A percentile compares a stretch with the other conserved stretches of the same genome.
phyloP scores from a whole-genome alignment of 2,329 filamentous ascomycete genomes.

The Sporothrix inflata region DNA sequence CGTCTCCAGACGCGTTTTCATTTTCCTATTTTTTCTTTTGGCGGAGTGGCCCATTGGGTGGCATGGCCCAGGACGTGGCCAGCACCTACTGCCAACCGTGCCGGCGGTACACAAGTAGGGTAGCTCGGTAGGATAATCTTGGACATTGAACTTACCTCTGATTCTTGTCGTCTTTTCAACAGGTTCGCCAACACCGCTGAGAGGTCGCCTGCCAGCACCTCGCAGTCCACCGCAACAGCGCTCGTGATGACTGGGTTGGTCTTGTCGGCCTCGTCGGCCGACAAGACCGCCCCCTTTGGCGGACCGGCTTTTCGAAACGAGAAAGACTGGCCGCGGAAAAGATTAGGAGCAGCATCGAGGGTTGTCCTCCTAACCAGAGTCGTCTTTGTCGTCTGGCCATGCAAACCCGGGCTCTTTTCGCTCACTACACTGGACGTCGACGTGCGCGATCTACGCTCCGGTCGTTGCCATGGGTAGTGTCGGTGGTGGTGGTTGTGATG shows the following conservation, averaged over 20 bases:
- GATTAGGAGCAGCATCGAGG: constrained; percentile 18
- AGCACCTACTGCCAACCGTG: too few relatives aligned
- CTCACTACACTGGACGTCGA: constrained; percentile 29
- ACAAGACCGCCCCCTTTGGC: not conserved
- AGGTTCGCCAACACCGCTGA: constrained; percentile 55
- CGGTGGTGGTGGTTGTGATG: constrained; percentile 19
- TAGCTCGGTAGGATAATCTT: too few relatives aligned
- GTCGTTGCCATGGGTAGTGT: constrained; percentile 27
- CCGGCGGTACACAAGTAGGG: too few relatives aligned
- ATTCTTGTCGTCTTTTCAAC: constrained; percentile 60
- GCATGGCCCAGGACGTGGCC: too few relatives aligned
- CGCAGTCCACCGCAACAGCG: constrained; percentile 39
- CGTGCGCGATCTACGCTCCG: constrained; percentile 28
- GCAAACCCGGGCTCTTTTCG: not conserved
- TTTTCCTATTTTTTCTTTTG: too few relatives aligned
- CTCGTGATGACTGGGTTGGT: too few relatives aligned
- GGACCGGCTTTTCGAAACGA: not conserved
- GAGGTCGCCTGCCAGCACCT: constrained; percentile 56
- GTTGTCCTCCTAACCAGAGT: not conserved
- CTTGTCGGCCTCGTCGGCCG: not conserved
- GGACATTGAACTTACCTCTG: constrained; percentile 38
- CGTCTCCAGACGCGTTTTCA: too few relatives aligned
- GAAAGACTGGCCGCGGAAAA: constrained; percentile 13
- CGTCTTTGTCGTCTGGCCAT: not conserved
- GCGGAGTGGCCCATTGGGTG: too few relatives aligned